phyloP scores from a whole-genome alignment of 1,139 yeast genomes.

The Nakaseomyces delphensis region DNA sequence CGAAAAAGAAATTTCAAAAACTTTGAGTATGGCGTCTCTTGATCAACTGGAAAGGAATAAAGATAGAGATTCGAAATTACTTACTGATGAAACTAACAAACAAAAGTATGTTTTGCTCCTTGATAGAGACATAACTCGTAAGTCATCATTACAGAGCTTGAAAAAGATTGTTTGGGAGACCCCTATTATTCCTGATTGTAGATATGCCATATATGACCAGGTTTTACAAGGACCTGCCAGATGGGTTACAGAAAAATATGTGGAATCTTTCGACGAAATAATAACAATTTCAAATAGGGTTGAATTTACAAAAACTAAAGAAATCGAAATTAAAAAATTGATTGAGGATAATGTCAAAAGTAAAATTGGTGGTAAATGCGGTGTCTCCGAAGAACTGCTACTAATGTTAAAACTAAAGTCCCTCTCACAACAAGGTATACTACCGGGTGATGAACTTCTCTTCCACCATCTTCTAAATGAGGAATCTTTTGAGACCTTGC shows the following conservation, averaged over 20 bases:
- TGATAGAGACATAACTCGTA: constrained; percentile 29
- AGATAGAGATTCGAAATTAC: constrained; percentile 29
- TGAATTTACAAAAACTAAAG: constrained; percentile 26
- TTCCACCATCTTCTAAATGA: constrained; percentile 26
- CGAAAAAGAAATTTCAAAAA: constrained; percentile 36
- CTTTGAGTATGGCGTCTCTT: constrained; percentile 34
- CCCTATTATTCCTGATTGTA: constrained; percentile 30
- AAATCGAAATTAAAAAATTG: constrained; percentile 27
- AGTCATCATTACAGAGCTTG: constrained; percentile 34
- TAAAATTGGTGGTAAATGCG: constrained; percentile 16
- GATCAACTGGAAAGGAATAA: constrained; percentile 30
- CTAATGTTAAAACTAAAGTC: constrained; percentile 26
- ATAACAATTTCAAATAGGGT: constrained; percentile 24
- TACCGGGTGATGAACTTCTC: constrained; percentile 28
- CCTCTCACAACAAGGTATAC: constrained; percentile 26
- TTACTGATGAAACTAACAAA: constrained; percentile 32
- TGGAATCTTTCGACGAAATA: constrained; percentile 29
- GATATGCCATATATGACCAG: constrained; percentile 31
- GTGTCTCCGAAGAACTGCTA: constrained; percentile 18
- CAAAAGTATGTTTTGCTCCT: constrained; percentile 27
- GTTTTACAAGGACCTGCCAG: constrained; percentile 25
- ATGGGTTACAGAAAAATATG: constrained; percentile 23
- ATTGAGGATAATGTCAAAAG: constrained; percentile 17
- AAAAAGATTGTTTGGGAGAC: constrained; percentile 38
- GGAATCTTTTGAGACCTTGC: constrained; percentile 14